phyloP scores from a whole-genome alignment of 331 rosid genomes.

The Rhamnella rubrinervis region DNA sequence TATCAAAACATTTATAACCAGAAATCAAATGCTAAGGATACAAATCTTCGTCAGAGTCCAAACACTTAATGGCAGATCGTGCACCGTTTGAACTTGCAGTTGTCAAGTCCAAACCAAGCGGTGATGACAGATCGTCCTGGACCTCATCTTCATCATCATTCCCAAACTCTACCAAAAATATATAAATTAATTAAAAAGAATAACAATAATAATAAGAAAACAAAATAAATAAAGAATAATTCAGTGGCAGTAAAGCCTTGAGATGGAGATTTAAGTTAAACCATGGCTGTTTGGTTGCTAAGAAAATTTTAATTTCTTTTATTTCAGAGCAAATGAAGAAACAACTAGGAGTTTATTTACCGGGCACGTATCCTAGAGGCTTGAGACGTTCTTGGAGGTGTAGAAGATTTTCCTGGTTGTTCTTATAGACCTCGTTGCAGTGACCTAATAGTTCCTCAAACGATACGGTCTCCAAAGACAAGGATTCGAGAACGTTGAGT shows the following conservation, averaged over 20 bases:
- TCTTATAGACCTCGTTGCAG: slow-evolving; percentile 75
- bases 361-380: slow-evolving; percentile 47
- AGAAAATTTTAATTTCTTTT: background rate
- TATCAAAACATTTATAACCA: no score
- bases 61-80: slow-evolving; percentile 14
- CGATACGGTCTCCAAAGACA: slow-evolving; percentile 80
- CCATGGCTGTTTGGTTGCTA: no score
- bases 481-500: slow-evolving; percentile 71
- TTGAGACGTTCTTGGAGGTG: slow-evolving; percentile 54
- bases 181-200: background rate
- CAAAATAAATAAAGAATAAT: background rate
- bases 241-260: no score
- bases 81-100: slow-evolving; percentile 14
- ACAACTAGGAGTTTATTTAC: slow-evolving; percentile 20
- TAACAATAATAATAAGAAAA: background rate
- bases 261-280: no score
- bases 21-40: slow-evolving; percentile 37
- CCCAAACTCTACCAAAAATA: slow-evolving; percentile 40
- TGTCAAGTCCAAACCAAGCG: slow-evolving; percentile 7
- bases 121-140: slow-evolving; percentile 3
- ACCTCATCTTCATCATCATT: slow-evolving; percentile 45
- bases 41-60: slow-evolving; percentile 68
- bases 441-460: slow-evolving; percentile 89
- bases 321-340: background rate
- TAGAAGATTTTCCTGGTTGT: slow-evolving; percentile 48